Evolutionary conservation across 139 green algal genomes (phyloP), one percentile per base, ranked within the genome.

Genomic region (Asterochloris erici): DNA sequence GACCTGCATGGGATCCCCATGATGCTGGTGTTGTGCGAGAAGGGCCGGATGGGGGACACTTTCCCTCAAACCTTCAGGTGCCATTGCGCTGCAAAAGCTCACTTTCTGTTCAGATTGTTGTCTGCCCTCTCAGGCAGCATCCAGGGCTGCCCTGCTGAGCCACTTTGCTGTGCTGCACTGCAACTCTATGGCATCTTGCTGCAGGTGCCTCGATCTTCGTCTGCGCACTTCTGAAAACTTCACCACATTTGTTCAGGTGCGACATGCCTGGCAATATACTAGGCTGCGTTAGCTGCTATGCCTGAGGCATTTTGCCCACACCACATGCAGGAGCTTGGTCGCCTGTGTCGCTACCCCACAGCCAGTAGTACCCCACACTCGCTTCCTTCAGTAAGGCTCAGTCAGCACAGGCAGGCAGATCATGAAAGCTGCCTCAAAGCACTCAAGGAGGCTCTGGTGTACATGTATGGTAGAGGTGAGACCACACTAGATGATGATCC

Each of bases 1-100:
- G 79, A 83, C 27, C 60, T 83, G 23, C 24, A 73, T 73, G 79
- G 79, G 13, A 23, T 83, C 23, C 79, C 79, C 23, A 73, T 68
- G 21, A 12, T 83, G 9, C 79, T 83, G 4, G 69, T 83, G 47
- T 47, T 83, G 54, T 83, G 79, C 27, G 79, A 83, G 60, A 83
- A 83, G 23, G 79, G 70, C 13, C 69, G 70, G 0, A 83, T 83
- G 79, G 79, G 79, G 11, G 79, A 83, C 70, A 83, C 79, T 2
- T 83, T 83, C 10, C 79, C 79, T 12, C 47, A 70, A 0, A 83
- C 68, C 28, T 76, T 83, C 19, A 15, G 47, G 12, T 83, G 70
- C 38, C 2, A 6, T 6, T 54, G 38, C 38, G 6, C 6, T 54
- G 6, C 38, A 54, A 54, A 2, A 54, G 6, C 6, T 54, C 38